These are phyloP conservation scores for Skeletonema costatum DNA, from an alignment of 108 stramenopile genomes.

Conservation along the genomic window DNA sequence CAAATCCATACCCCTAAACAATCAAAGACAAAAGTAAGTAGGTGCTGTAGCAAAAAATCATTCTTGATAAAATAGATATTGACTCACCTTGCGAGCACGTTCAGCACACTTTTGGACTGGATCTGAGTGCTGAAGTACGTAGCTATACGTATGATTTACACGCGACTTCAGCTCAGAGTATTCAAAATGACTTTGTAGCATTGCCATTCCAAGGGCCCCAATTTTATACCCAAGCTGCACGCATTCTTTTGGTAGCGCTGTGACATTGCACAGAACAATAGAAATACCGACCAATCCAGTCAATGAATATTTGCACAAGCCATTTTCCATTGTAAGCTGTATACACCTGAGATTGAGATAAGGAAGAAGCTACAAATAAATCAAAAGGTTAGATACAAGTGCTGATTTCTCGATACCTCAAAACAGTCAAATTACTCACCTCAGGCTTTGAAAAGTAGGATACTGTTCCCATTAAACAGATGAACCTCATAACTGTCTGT, in stretches of 20 bases:
- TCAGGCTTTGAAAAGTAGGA: slow-evolving; percentile 10
- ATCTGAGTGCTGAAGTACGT: not conserved
- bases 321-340: slow-evolving; percentile 15
- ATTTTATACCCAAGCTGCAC: not conserved
- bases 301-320: slow-evolving; percentile 30
- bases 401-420: not conserved
- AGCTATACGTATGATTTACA: not conserved
- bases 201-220: not conserved
- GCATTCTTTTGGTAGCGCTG: not conserved
- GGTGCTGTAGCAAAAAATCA: not conserved
- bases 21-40: not conserved
- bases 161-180: not conserved
- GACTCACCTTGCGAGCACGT: not conserved
- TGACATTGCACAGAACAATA: slow-evolving; percentile 4
- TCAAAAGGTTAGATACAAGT: not conserved
- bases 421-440: not conserved
- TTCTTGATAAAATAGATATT: not conserved
- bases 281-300: slow-evolving; percentile 17
- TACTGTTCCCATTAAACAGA: not conserved
- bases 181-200: not conserved
- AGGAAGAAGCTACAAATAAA: not conserved
- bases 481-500: slow-evolving; percentile 18
- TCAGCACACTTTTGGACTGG: not conserved
- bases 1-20: slow-evolving; percentile 11
- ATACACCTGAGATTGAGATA: not conserved